These are phyloP conservation scores for Ochromonas danica DNA, from an alignment of 108 stramenopile genomes.

Conservation along the genomic window DNA sequence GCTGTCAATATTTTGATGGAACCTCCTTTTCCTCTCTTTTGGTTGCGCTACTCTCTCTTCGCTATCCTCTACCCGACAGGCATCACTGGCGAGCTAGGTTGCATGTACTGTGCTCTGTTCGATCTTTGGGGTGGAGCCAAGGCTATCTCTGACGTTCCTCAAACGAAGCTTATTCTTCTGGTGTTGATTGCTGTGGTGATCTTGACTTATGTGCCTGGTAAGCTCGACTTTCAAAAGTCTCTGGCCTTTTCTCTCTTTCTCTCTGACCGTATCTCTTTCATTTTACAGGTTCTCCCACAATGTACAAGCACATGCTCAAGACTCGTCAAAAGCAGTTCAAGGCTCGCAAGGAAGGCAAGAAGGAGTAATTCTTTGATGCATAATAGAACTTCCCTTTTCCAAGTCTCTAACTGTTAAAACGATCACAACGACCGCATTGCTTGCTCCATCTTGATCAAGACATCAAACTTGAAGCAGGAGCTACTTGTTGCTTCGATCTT, in stretches of 20 bases:
- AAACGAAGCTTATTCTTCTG: neutral
- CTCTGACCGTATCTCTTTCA: too few relatives aligned
- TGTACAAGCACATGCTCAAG: conserved; percentile 34
- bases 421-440: too few relatives aligned
- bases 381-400: too few relatives aligned
- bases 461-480: too few relatives aligned
- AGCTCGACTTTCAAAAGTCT: too few relatives aligned
- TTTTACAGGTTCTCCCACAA: conserved; percentile 27
- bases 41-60: conserved; percentile 72
- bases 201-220: conserved; percentile 30
- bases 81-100: conserved; percentile 35
- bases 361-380: too few relatives aligned
- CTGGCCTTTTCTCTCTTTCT: too few relatives aligned
- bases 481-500: too few relatives aligned
- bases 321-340: conserved; percentile 30
- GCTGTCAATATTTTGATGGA: conserved; percentile 65
- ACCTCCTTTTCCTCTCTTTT: conserved; percentile 80
- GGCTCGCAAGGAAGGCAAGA: neutral
- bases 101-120: conserved; percentile 16
- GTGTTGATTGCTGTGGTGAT: neutral
- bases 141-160: neutral
- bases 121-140: neutral
- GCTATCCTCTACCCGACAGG: conserved; percentile 24
- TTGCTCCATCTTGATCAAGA: too few relatives aligned
- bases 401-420: too few relatives aligned